Evolutionary conservation across 441 rosid species (phyloP).

Genomic region (Corymbia calophylla): DNA sequence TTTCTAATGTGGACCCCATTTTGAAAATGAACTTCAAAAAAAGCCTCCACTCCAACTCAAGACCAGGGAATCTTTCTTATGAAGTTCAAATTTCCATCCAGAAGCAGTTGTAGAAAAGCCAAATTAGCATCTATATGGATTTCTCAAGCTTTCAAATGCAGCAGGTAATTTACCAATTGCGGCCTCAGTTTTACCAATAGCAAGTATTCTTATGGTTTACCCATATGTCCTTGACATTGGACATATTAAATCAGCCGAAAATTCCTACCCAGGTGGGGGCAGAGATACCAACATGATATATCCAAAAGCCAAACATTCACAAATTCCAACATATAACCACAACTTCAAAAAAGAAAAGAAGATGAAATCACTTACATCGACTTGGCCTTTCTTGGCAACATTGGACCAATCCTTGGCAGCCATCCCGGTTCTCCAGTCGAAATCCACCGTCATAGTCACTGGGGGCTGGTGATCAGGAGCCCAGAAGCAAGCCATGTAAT

Average conservation of each 20-base stretch:
- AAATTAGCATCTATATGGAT: not conserved
- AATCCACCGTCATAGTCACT: slow-evolving; percentile 33
- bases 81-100: not conserved
- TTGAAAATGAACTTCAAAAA: not conserved
- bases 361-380: slow-evolving; percentile 31
- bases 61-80: not conserved
- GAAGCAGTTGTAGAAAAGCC: not conserved
- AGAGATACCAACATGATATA: not conserved
- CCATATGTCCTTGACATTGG: not conserved
- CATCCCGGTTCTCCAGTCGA: slow-evolving; percentile 67
- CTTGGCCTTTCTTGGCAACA: slow-evolving; percentile 66
- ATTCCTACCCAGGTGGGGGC: not conserved
- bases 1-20: not conserved
- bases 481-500: slow-evolving; percentile 48
- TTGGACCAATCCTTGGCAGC: slow-evolving; percentile 59
- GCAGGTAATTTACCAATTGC: not conserved
- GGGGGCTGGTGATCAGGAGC: slow-evolving; percentile 40
- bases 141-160: not conserved
- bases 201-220: not conserved
- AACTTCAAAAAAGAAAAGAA: too few relatives aligned
- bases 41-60: not conserved
- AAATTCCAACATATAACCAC: not conserved
- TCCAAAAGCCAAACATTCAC: not conserved
- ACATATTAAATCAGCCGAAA: not conserved
- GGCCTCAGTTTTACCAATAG: not conserved